phyloP scores from a whole-genome alignment of 768 basidiomycete species.

The Psilocybe azurescens region DNA sequence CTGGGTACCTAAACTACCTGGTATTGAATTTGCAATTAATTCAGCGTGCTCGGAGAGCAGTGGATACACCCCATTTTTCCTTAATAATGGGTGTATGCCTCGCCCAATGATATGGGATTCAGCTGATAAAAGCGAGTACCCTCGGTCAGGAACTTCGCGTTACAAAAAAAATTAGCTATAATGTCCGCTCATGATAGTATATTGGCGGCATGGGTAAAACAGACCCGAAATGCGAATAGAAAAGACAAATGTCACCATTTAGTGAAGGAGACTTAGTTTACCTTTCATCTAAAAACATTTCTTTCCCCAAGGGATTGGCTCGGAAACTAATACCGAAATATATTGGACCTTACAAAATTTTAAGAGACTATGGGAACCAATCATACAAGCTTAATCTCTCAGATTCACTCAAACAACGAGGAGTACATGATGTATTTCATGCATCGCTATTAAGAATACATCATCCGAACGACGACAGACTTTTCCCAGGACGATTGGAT shows the following conservation, averaged over 20 bases:
- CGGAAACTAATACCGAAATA: slow-evolving; percentile 19
- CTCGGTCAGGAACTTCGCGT: slow-evolving; percentile 13
- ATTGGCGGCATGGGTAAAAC: slow-evolving; percentile 28
- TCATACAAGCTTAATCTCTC: slow-evolving; percentile 3
- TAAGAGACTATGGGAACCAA: slow-evolving; percentile 8
- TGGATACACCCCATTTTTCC: too few relatives aligned
- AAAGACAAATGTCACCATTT: slow-evolving; percentile 14
- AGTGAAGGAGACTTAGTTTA: slow-evolving; percentile 11
- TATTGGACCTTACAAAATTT: slow-evolving; percentile 16
- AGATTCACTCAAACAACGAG: slow-evolving; percentile 18
- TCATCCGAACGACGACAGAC: slow-evolving; percentile 32
- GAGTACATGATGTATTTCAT: slow-evolving; percentile 28
- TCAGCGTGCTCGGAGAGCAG: too few relatives aligned
- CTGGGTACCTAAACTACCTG: slow-evolving; percentile 19
- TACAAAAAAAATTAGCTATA: slow-evolving; percentile 21
- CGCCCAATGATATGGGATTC: slow-evolving; percentile 17
- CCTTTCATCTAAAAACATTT: slow-evolving; percentile 16
- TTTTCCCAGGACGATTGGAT: slow-evolving; percentile 35
- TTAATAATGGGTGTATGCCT: too few relatives aligned
- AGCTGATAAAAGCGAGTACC: slow-evolving; percentile 8
- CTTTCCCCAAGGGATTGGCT: slow-evolving; percentile 15
- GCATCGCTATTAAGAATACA: slow-evolving; percentile 31
- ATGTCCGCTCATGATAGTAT: slow-evolving; percentile 36
- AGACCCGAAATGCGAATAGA: slow-evolving; percentile 30
- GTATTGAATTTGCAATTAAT: slow-evolving; percentile 16